Evolutionary conservation across 257 asterid species (phyloP).

Genomic region (Eustoma russellianum): DNA sequence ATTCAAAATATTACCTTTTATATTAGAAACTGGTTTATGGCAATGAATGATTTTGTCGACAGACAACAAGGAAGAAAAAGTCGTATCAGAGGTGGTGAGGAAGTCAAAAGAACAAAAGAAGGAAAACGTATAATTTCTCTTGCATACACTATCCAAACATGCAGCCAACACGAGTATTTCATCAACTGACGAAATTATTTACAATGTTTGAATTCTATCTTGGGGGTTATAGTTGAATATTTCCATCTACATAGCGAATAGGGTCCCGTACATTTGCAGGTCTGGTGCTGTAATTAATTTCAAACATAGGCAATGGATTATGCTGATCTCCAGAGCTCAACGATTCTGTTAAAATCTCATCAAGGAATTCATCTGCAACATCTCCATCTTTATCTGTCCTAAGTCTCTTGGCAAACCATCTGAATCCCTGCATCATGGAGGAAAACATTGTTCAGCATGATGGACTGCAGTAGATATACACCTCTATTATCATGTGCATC

Average conservation of each 20-base stretch:
- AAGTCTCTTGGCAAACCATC: slow-evolving; percentile 75
- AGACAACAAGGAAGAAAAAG: no score
- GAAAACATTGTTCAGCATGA: no score
- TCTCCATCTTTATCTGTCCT: slow-evolving; percentile 95
- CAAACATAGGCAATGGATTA: slow-evolving; percentile 35
- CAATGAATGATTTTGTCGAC: no score
- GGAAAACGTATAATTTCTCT: no score
- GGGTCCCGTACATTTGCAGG: slow-evolving; percentile 49
- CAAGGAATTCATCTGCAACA: slow-evolving; percentile 87
- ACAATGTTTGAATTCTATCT: slow-evolving; percentile 66
- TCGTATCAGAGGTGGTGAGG: no score
- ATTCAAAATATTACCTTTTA: no score
- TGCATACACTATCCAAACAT: background rate
- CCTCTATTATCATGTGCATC: no score
- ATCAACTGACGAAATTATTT: slow-evolving; percentile 9
- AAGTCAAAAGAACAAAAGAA: no score
- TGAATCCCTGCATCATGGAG: slow-evolving; percentile 52
- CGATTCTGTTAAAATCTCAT: slow-evolving; percentile 36
- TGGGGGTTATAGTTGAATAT: slow-evolving; percentile 61
- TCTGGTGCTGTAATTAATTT: slow-evolving; percentile 47
- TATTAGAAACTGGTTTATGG: no score
- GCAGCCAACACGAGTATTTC: background rate
- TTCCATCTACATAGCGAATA: slow-evolving; percentile 54
- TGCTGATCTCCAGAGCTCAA: slow-evolving; percentile 23
- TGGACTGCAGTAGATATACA: no score